Conservation (phyloP, 1,284 basidiomycete species). For the Fistulinella cinereoalba region DNA sequence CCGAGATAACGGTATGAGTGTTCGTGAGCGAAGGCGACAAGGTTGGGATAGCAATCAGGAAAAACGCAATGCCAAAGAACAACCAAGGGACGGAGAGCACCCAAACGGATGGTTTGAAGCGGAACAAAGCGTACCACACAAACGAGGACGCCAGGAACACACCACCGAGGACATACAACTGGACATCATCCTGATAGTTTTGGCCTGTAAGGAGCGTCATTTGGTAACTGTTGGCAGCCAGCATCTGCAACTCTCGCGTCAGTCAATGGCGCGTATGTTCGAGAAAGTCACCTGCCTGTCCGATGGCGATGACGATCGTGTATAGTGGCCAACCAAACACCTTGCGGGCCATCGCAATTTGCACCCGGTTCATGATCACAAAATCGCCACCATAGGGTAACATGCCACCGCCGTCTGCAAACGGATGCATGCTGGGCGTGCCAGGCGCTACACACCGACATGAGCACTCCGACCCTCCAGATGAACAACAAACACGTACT, state of each 20-base stretch:
- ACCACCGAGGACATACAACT: conserved; percentile 86
- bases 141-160: conserved; percentile 83
- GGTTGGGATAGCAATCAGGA: conserved; percentile 85
- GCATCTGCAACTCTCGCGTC: conserved; percentile 46
- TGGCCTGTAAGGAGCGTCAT: conserved; percentile 84
- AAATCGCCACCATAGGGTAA: conserved; percentile 54
- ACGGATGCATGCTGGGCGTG: conserved; percentile 59
- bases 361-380: conserved; percentile 74
- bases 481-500: conserved; percentile 47
- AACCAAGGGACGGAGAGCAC: conserved; percentile 85
- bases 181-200: conserved; percentile 76
- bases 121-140: conserved; percentile 90
- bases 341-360: conserved; percentile 77
- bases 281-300: conserved; percentile 57
- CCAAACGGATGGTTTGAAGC: conserved; percentile 83
- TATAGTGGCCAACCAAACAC: conserved; percentile 86
- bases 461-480: conserved; percentile 11
- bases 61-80: conserved; percentile 86
- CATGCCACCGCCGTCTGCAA: conserved; percentile 52
- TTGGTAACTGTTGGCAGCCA: conserved; percentile 91
- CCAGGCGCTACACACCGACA: conserved; percentile 15
- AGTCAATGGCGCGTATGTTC: too few relatives aligned
- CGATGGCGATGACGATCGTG: conserved; percentile 81
- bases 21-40: conserved; percentile 59
- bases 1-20: conserved; percentile 65